These are phyloP conservation scores for Verbascum thapsus DNA, from an alignment of 257 asterid genomes.

Conservation along the genomic window DNA sequence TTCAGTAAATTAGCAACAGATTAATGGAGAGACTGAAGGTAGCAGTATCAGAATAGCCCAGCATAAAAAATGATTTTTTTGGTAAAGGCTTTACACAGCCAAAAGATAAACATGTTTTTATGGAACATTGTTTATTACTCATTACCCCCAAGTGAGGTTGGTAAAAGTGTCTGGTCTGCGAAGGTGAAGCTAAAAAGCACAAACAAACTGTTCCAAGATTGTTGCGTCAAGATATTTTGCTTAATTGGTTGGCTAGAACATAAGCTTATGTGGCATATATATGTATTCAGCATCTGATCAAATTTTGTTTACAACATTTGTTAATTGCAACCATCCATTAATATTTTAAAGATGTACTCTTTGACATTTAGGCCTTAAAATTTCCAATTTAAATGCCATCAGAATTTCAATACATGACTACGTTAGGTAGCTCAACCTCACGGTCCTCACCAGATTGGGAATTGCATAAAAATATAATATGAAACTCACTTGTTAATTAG, in stretches of 20 bases:
- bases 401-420: slow-evolving; percentile 2
- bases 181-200: slow-evolving; percentile 12
- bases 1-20: background rate
- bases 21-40: background rate
- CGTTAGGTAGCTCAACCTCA: slow-evolving; percentile 1
- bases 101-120: slow-evolving; percentile 7
- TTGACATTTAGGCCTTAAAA: slow-evolving; percentile 4
- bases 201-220: background rate
- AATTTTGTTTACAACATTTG: slow-evolving; percentile 10
- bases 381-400: slow-evolving; percentile 4
- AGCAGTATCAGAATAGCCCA: background rate
- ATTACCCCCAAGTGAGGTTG: background rate
- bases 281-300: background rate
- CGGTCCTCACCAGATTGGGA: slow-evolving; percentile 2
- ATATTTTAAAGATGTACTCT: background rate
- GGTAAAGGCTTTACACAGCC: background rate
- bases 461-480: background rate
- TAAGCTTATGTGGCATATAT: background rate
- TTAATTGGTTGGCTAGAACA: background rate
- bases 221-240: background rate
- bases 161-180: background rate
- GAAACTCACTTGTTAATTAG: slow-evolving; percentile 82
- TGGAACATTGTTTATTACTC: background rate
- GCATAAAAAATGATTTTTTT: background rate
- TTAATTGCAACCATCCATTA: background rate